Base-by-base conservation (phyloP, 306 rosid species). In the Senna siamea region DNA sequence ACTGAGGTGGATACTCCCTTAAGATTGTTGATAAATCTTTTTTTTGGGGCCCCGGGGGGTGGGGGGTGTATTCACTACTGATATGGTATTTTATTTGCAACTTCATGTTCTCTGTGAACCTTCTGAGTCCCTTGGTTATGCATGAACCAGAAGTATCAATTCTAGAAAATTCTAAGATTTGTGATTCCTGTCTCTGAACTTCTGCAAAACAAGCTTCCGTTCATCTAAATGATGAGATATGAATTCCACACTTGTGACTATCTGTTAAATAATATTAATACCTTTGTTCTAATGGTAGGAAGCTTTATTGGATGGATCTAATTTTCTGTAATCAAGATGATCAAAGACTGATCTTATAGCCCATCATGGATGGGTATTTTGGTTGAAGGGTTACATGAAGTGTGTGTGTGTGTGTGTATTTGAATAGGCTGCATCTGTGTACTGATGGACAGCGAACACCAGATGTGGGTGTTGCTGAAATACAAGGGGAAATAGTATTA, bases 211-310 rank as follows among this genome's bases (percentile, higher is more conserved):
- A n/a, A n/a, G n/a, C n/a, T n/a, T n/a, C n/a, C n/a, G n/a, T n/a
- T n/a, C n/a, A n/a, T n/a, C n/a, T n/a, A n/a, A n/a, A n/a, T n/a
- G 57, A 66, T 2, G 8, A 28, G 8, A 51, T 75, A 52, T 37
- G 43, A 48, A 51, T n/a, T 5, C 10, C 32, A 66, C 51, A 58
- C 55, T 34, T 26, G 40, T 46, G 35, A 26, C 58, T 51, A 19
- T 8, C 23, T 69, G 20, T 44, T 38, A 19, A 50, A 38, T 26
- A 26, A 26, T 26, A 26, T 26, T 15, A 54, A 38, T 51, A 23
- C 66, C 65, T 22, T 62, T 47, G 28, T 51, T n/a, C 22, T 26
- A 40, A 53, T 65, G 51, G 22, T n/a, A 37, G 38, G 62, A 50
- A 50, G 43, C 18, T 20, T 7, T 40, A 41, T 26, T 26, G 30